phyloP scores from a whole-genome alignment of 352 stramenopile species.

The Elongisporangium senticosum region DNA sequence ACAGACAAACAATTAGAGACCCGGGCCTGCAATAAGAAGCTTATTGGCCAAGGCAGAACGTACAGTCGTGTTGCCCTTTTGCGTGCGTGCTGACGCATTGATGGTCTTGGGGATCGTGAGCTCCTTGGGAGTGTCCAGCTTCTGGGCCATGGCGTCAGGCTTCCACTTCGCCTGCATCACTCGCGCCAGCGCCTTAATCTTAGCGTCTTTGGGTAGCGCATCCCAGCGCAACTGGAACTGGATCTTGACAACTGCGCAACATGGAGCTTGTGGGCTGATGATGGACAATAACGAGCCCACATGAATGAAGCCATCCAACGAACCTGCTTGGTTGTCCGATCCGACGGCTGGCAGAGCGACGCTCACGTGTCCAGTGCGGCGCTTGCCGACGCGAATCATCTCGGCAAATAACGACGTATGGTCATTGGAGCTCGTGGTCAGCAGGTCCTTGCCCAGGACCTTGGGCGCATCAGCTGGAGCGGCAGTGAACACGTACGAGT shows the following conservation, averaged over 20 bases:
- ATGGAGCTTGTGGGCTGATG: neutral
- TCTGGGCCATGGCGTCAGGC: constrained; percentile 10
- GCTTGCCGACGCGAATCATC: constrained; percentile 41
- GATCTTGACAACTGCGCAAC: constrained; percentile 41
- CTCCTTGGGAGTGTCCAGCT: constrained; percentile 19
- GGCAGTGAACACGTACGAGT: constrained; percentile 30
- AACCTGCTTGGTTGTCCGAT: constrained; percentile 42
- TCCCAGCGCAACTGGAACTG: constrained; percentile 50
- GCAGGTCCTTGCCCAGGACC: constrained; percentile 40
- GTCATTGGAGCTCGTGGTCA: constrained; percentile 21
- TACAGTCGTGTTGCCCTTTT: constrained; percentile 15
- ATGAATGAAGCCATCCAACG: constrained; percentile 2
- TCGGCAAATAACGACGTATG: constrained; percentile 55
- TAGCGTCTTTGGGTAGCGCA: constrained; percentile 21
- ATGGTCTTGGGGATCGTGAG: constrained; percentile 36
- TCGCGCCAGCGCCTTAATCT: constrained; percentile 36
- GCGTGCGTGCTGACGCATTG: constrained; percentile 18
- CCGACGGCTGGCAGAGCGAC: constrained; percentile 50
- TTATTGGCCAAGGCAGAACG: neutral
- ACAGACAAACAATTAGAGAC: neutral
- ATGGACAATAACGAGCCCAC: neutral
- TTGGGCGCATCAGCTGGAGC: constrained; percentile 9
- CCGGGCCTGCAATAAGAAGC: neutral
- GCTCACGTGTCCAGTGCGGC: constrained; percentile 39
- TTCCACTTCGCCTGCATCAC: constrained; percentile 34